Conservation (phyloP, 78 protist genomes). For the Dictyostelium citrinum region DNA sequence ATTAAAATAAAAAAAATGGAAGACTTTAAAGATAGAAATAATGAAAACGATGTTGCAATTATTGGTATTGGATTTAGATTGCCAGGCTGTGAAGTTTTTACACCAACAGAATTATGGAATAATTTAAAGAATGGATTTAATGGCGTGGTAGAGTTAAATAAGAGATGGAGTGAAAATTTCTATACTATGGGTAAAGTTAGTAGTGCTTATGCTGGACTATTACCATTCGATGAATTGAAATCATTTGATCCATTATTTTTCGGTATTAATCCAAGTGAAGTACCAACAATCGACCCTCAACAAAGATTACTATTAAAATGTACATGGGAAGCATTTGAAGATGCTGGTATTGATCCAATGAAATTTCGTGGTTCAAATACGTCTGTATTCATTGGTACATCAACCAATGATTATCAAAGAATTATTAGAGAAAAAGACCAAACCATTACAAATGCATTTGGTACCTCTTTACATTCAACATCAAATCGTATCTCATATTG, state of each 20-base stretch:
- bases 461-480: background rate
- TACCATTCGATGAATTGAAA: constrained; percentile 12
- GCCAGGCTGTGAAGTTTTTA: constrained; percentile 14
- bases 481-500: constrained; percentile 25
- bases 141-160: background rate
- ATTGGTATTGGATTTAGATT: constrained; percentile 56
- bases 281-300: constrained; percentile 10
- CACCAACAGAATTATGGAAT: constrained; percentile 48
- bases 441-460: background rate
- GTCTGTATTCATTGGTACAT: constrained; percentile 19
- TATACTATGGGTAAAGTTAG: background rate
- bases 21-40: background rate
- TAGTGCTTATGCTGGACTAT: constrained; percentile 3
- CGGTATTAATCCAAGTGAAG: background rate
- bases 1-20: background rate
- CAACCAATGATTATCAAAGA: background rate
- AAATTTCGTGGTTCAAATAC: constrained; percentile 31
- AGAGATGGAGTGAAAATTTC: background rate
- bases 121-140: background rate
- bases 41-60: constrained; percentile 23
- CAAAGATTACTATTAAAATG: background rate
- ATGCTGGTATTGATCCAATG: background rate
- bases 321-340: constrained; percentile 34
- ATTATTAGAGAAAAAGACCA: background rate
- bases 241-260: constrained; percentile 19